Evolutionary conservation across 2,329 filamentous ascomycete genomes (phyloP), one percentile per base, ranked within the genome.

Genomic region (Lachnellula occidentalis): DNA sequence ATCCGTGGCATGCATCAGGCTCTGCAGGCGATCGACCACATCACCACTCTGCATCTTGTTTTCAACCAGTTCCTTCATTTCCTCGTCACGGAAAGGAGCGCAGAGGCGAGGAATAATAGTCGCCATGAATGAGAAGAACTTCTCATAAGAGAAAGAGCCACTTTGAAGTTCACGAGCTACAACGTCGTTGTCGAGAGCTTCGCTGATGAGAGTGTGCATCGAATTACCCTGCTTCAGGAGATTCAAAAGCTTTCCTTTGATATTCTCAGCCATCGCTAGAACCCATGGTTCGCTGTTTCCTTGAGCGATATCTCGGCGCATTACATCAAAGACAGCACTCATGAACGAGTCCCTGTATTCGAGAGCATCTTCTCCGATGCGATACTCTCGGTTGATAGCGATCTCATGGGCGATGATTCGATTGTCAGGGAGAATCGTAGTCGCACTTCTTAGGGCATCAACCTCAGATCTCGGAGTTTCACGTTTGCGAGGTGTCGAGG

Each of bases 71-170:
- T 79, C 77, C 67, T 87, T 86, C 55, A 90, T 86, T 66, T 90
- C 84, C 4, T 81, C 82, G 65, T 94, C 89, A n/a, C 89, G 79
- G 66, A 89, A 85, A 0, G 89, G 89, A 0, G 89, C 89, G 64
- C 89, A 92, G 14, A 94, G 80, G 67, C 88, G 88, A 5, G 88
- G 88, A 48, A 94, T 75, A 46, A 94, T 78, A 2, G 81, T 80
- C 1, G 82, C 83, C 78, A 92, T 89, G 58, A 89, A 87, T 2
- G 78, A 74, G 67, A 92, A 92, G 71, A 92, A 92, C 55, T 83
- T 86, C 61, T 88, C 85, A 61, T 92, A 92, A 0, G 88, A 92
- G 68, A 92, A 92, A 48, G 81, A 82, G 14, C 88, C 88, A 52
- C 83, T 78, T 9, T 75, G 74, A 64, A 88, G 89, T 61, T 92